Conservation (phyloP, 202 grass and related monocot species). For the Carex sylvatica region DNA sequence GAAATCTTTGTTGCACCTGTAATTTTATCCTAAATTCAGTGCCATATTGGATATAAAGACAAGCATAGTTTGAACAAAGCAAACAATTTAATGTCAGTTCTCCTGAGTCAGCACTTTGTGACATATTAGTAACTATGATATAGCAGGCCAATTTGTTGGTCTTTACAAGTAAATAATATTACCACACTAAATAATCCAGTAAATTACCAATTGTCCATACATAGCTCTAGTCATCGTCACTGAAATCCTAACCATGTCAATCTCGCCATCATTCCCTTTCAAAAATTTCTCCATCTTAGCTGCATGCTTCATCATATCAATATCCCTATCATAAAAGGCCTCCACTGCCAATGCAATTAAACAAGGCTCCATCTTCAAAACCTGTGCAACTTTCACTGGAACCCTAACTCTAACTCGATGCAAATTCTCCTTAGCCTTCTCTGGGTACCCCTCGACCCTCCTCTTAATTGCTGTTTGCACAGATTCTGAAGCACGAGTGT, state of each 20-base stretch:
- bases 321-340: conserved; percentile 86
- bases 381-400: conserved; percentile 65
- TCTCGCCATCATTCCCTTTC: conserved; percentile 30
- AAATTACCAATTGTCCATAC: conserved; percentile 66
- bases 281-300: conserved; percentile 83
- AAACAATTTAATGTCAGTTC: neutral
- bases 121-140: neutral
- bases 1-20: conserved; percentile 81
- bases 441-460: conserved; percentile 53
- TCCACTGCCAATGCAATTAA: conserved; percentile 63
- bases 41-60: neutral
- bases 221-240: conserved; percentile 76
- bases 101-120: neutral
- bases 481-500: conserved; percentile 55
- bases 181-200: neutral
- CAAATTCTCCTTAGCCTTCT: conserved; percentile 64
- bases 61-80: neutral
- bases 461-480: conserved; percentile 62
- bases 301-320: conserved; percentile 90
- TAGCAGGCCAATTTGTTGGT: neutral
- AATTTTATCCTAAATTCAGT: neutral
- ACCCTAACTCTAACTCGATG: conserved; percentile 56
- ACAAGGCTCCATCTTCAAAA: conserved; percentile 75
- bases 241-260: conserved; percentile 64
- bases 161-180: neutral